Evolutionary conservation across 2,329 filamentous ascomycete genomes (phyloP).

Genomic region (Colletotrichum sp.): DNA sequence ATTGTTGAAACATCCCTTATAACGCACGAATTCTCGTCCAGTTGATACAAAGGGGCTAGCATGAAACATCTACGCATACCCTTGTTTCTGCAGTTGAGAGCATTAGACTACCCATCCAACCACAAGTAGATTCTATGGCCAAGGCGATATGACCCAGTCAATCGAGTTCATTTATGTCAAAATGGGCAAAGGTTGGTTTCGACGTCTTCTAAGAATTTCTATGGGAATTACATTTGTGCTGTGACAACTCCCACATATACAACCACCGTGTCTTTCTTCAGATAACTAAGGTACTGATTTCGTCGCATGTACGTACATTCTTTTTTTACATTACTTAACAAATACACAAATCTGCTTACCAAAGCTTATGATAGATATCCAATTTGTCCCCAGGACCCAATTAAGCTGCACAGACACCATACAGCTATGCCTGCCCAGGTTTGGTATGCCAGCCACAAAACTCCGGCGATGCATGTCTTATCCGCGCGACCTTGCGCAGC

Average conservation of each 20-base stretch:
- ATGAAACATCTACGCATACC: neutral
- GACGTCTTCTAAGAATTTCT: neutral
- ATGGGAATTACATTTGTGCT: rapidly evolving
- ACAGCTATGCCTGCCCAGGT: neutral
- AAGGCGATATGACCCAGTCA: neutral
- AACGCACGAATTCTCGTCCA: neutral
- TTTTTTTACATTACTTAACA: neutral
- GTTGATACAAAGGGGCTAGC: neutral
- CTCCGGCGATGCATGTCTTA: neutral
- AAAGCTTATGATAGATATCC: neutral
- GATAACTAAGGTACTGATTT: neutral
- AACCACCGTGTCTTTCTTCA: neutral
- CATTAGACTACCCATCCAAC: neutral
- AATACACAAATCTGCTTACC: neutral
- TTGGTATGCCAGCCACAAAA: neutral
- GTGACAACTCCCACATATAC: rapidly evolving
- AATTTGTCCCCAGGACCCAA: neutral
- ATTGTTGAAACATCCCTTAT: neutral
- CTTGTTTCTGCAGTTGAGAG: neutral
- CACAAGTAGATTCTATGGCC: neutral
- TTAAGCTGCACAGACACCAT: neutral
- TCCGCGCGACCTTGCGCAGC: neutral
- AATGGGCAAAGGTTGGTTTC: neutral
- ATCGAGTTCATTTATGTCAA: rapidly evolving
- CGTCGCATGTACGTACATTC: neutral